These are phyloP conservation scores for Oryza nivara DNA, from an alignment of 176 grass and related monocot genomes.

Conservation along the genomic window DNA sequence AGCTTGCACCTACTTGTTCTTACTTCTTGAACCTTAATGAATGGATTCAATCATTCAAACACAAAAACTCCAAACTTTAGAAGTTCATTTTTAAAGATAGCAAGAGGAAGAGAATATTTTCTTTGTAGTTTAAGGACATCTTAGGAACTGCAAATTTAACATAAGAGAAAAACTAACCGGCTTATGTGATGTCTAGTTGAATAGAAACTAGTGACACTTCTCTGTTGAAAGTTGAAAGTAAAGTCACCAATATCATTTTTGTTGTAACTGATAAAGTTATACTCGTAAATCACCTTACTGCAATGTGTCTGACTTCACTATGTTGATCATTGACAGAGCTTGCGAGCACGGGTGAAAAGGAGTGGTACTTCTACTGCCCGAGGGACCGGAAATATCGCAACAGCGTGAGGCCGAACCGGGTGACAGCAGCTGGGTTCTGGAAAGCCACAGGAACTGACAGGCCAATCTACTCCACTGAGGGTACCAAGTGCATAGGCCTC, in stretches of 20 bases:
- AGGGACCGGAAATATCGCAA: constrained; percentile 95
- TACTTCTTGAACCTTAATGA: neutral
- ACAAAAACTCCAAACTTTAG: constrained; percentile 8
- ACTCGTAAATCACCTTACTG: neutral
- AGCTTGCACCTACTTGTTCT: constrained; percentile 23
- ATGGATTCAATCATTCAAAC: neutral
- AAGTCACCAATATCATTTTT: neutral
- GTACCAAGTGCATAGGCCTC: constrained; percentile 87
- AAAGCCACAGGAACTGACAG: constrained; percentile 98
- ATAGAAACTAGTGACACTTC: neutral
- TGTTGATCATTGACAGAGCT: constrained; percentile 60
- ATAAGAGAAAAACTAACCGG: neutral
- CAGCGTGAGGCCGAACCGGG: constrained; percentile 83
- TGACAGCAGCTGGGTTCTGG: constrained; percentile 92
- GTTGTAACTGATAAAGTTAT: neutral
- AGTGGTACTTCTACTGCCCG: constrained; percentile 99
- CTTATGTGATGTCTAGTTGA: neutral
- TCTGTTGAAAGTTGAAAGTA: constrained; percentile 28
- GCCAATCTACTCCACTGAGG: constrained; percentile 87
- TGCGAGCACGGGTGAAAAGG: constrained; percentile 88
- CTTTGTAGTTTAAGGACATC: neutral
- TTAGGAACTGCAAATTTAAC: neutral
- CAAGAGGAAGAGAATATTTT: neutral
- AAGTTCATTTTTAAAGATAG: neutral
- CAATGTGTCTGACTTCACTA: constrained; percentile 18